These are phyloP conservation scores for Psidium guajava DNA, from an alignment of 345 rosid genomes.

Conservation along the genomic window DNA sequence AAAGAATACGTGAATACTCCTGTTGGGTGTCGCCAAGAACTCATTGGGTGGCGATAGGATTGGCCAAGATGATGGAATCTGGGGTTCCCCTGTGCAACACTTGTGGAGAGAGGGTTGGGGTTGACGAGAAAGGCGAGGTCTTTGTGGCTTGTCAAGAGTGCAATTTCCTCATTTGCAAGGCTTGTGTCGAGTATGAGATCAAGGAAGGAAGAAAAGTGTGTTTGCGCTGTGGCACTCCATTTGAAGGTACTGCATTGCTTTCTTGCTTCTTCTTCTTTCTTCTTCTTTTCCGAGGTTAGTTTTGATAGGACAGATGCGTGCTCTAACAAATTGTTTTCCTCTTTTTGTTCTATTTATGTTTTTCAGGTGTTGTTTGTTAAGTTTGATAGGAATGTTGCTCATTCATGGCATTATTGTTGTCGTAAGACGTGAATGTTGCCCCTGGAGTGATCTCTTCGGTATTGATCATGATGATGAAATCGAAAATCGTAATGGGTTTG, in stretches of 20 bases:
- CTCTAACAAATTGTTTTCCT: background rate
- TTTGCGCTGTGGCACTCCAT: conserved; percentile 72
- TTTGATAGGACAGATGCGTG: background rate
- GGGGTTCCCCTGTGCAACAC: conserved; percentile 68
- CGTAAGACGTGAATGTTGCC: background rate
- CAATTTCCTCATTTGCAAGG: conserved; percentile 79
- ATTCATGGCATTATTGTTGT: background rate
- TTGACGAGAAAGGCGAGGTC: conserved; percentile 46
- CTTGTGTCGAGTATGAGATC: conserved; percentile 73
- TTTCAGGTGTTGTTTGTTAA: background rate
- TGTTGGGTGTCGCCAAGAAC: background rate
- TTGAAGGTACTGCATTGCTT: conserved; percentile 31
- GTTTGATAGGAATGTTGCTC: background rate
- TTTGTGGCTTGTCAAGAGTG: conserved; percentile 86
- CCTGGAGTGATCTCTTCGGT: background rate
- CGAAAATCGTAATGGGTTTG: background rate
- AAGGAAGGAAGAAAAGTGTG: conserved; percentile 77
- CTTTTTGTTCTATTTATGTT: background rate
- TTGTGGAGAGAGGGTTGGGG: conserved; percentile 73
- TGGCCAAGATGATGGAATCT: conserved; percentile 61
- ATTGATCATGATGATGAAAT: background rate
- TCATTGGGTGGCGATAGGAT: background rate
- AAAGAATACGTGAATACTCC: background rate
- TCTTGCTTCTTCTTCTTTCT: background rate
- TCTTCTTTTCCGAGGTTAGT: background rate